Evolutionary conservation across 306 rosid species (phyloP).

Genomic region (Rosa chinensis): DNA sequence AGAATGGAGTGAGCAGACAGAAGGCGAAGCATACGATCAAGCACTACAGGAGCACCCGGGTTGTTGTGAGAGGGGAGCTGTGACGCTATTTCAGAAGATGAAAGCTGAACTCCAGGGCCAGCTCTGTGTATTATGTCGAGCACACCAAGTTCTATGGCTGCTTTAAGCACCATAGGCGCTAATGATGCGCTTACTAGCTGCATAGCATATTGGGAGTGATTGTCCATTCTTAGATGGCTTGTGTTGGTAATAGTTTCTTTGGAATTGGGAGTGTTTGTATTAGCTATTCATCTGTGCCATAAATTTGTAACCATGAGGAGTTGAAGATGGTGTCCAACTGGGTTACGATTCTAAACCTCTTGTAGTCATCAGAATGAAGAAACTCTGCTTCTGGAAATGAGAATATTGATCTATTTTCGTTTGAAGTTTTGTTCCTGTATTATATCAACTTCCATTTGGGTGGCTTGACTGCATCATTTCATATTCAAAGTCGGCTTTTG

Average conservation of each 20-base stretch:
- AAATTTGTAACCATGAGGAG: neutral
- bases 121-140: conserved; percentile 27
- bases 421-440: neutral
- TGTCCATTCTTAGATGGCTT: conserved; percentile 6
- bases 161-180: conserved; percentile 24
- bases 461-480: neutral
- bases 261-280: neutral
- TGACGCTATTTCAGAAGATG: conserved; percentile 33
- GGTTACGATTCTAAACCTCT: neutral
- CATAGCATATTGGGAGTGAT: conserved; percentile 21
- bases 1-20: conserved; percentile 21
- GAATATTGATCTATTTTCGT: neutral
- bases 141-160: conserved; percentile 31
- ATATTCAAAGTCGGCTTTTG: neutral
- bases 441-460: neutral
- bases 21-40: conserved; percentile 27
- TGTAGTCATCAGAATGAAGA: neutral
- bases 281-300: neutral
- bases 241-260: neutral
- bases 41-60: conserved; percentile 3
- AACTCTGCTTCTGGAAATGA: neutral
- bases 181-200: conserved; percentile 23
- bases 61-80: conserved; percentile 15
- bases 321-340: neutral
- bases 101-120: conserved; percentile 19